Evolutionary conservation across 1,284 basidiomycete genomes (phyloP), one percentile per base, ranked within the genome.

Genomic region (Ceratobasidium sp.): DNA sequence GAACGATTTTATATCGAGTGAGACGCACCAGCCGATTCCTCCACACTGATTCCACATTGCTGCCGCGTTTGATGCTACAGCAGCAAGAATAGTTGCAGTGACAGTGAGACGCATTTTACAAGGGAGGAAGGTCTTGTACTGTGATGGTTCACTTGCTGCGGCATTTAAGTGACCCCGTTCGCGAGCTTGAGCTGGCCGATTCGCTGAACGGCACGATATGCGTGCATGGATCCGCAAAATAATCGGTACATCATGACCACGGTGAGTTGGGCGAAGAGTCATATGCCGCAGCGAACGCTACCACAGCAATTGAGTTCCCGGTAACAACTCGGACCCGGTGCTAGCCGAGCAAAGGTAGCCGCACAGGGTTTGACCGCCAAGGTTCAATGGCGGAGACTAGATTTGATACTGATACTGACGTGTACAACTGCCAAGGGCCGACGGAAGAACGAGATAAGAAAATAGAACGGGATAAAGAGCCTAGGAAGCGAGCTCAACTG

Each of bases 221-320:
- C 27, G 18, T 30, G 54, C 67, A 44, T 69, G 67, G 67, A 69
- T 69, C 41, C 67, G 67, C 67, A 69, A 38, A 55, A 55, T 69
- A 16, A 55, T 69, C 67, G 67, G 67, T 35, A 50, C 10, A 33
- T 50, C 65, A 52, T 46, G n/a, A 14, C 18, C 46, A 35, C 4
- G 14, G 41, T 44, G 20, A 23, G 23, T 16, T 7, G 64, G 38
- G 8, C 20, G 20, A 41, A 44, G 18, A 6, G 62, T 65, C 62
- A 65, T 12, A 46, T 65, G 44, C 6, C n/a, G 6, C 18, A 6
- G 30, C 23, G 6, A 44, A 46, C 7, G 62, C 3, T 44, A 18
- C 8, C n/a, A 7, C 41, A 23, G 41, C 35, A 20, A 46, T 44
- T 41, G 16, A 12, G 18, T 64, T 44, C 14, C 16, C 35, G 27